Evolutionary conservation across 768 basidiomycete species (phyloP), one percentile per base, ranked within the genome.

Genomic region (Exidia glandulosa): DNA sequence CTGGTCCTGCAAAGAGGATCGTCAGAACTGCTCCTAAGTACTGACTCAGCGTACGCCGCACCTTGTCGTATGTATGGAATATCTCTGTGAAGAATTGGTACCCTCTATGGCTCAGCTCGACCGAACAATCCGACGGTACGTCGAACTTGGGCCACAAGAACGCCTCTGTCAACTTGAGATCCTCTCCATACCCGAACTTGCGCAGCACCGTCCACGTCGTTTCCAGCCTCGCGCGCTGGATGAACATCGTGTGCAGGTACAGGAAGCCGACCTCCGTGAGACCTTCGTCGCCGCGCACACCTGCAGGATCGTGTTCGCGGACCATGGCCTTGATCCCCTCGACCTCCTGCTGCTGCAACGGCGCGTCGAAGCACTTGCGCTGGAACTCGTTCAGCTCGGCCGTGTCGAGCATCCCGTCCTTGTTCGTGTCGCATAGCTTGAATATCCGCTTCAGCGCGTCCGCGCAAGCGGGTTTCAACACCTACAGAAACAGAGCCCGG

Each of bases 31-130:
- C 32, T 61, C 32, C 19, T 64, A 19, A 66, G 47, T 16, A 58
- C 34, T 10, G 30, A 29, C n/a, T n/a, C 6, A 61, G n/a, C 31
- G 13, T 1, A 59, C 32, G 34, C 60, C 67, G n/a, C 61, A 86
- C 93, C 76, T 95, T 92, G 76, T 99, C 95, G 70, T 90, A 95
- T 3, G 85, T 86, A 72, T 96, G 90, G 68, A 98, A 99, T 36
- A 95, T 84, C 62, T 96, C 94, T 0, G 95, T 97, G 67, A 98
- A 88, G 76, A 98, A 99, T 66, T 95, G 88, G 71, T 97, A 94
- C 2, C 95, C 95, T 25, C 87, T 75, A n/a, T 87, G 93, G 66
- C 88, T 90, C 47, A 98, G 77, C 76, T 99, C 95, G 4, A 96
- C 94, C 0, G 94, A 94, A 71, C 93, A 96, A 69, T 97, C 95